A percentile compares a stretch with the other conserved stretches of the same genome.
phyloP scores from a whole-genome alignment of 176 grass and related monocot genomes.

The Oryza officinalis region DNA sequence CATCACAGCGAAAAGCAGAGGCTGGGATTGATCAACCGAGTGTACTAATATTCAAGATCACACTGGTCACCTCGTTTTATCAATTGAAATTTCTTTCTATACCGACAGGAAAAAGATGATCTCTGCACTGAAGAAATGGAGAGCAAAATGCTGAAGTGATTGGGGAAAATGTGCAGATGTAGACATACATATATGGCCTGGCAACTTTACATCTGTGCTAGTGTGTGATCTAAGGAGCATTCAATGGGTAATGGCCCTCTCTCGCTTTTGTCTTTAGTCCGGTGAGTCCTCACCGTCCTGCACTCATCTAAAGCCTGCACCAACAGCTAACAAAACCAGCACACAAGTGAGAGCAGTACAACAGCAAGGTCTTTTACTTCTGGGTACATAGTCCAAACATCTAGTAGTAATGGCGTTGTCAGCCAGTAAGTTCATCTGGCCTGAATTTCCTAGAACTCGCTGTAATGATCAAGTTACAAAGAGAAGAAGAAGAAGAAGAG shows the following conservation, averaged over 20 bases:
- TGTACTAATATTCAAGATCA: background rate
- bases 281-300: background rate
- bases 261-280: background rate
- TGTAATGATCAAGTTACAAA: background rate
- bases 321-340: background rate
- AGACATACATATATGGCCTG: background rate
- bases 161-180: background rate
- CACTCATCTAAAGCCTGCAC: background rate
- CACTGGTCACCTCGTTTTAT: background rate
- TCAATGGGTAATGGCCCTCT: background rate
- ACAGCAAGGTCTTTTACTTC: slow-evolving; percentile 4
- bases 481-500: background rate
- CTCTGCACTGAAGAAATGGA: background rate
- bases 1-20: background rate
- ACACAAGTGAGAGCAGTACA: background rate
- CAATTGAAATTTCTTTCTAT: too few relatives aligned
- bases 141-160: background rate
- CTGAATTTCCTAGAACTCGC: background rate
- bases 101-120: too few relatives aligned
- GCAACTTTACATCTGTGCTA: background rate
- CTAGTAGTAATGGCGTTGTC: background rate
- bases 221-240: slow-evolving; percentile 27
- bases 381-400: background rate
- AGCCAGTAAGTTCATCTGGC: background rate
- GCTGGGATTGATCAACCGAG: background rate